A percentile compares a stretch with the other conserved stretches of the same genome.
These are phyloP conservation scores for Penicillium roqueforti DNA, from an alignment of 495 filamentous ascomycete genomes.

Conservation along the genomic window DNA sequence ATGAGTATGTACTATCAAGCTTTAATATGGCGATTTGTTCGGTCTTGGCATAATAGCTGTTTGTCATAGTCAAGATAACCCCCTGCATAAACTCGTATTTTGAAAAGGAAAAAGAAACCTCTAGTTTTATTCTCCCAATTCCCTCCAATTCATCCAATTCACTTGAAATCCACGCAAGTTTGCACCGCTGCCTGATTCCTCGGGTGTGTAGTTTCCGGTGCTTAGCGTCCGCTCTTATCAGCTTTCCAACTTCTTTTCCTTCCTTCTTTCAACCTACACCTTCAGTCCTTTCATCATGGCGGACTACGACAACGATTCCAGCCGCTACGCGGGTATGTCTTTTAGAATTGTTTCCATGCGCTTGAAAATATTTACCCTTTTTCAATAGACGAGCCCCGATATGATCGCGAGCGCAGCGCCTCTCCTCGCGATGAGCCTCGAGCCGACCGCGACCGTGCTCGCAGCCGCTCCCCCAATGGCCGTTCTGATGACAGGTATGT, in stretches of 20 bases:
- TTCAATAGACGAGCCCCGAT: conserved; percentile 70
- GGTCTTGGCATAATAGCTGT: conserved; percentile 5
- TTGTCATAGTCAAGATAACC: not conserved
- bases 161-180: not conserved
- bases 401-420: conserved; percentile 84
- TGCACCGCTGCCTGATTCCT: conserved; percentile 9
- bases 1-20: not conserved
- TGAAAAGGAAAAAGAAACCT: not conserved
- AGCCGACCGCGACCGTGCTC: conserved; percentile 67
- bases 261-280: conserved; percentile 17
- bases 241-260: conserved; percentile 21
- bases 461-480: conserved; percentile 70
- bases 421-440: conserved; percentile 78
- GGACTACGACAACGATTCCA: conserved; percentile 83
- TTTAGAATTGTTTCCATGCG: not conserved
- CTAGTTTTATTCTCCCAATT: not conserved
- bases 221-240: conserved; percentile 27
- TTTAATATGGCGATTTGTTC: not conserved
- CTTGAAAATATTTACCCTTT: conserved; percentile 17
- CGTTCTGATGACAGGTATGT: conserved; percentile 71
- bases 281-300: conserved; percentile 35
- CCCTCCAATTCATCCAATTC: not conserved
- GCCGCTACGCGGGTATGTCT: conserved; percentile 78
- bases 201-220: conserved; percentile 21
- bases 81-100: not conserved